Percentiles rank a stretch among this genome's conserved stretches.
Evolutionary conservation across 176 grass and related monocot genomes (phyloP).

Genomic region (Urochloa ruziziensis): DNA sequence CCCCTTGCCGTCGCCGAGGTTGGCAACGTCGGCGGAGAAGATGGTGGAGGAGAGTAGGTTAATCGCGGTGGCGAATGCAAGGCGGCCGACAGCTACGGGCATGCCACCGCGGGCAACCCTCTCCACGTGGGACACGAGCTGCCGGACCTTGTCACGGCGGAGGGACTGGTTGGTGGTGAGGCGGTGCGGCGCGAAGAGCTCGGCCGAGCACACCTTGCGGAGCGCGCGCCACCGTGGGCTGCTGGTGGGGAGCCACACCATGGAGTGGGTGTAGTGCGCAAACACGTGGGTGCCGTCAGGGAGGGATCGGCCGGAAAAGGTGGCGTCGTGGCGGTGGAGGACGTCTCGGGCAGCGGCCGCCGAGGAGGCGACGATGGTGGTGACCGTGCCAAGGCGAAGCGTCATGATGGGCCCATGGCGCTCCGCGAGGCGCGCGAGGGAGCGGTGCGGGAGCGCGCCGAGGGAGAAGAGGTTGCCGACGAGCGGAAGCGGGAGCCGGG

Average conservation of each 20-base stretch:
- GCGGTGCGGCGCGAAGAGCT: constrained; percentile 35
- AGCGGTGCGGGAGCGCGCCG: background rate
- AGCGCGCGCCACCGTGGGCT: constrained; percentile 14
- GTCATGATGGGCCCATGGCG: no score
- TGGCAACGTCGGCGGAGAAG: background rate
- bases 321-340: background rate
- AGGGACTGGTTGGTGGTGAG: constrained; percentile 15
- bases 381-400: no score
- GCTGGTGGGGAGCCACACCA: background rate
- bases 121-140: background rate
- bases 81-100: background rate
- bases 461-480: background rate
- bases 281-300: background rate
- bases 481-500: background rate
- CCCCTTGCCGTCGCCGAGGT: no score
- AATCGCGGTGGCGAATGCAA: background rate
- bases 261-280: background rate
- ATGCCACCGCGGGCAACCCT: background rate
- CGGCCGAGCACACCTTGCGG: constrained; percentile 15
- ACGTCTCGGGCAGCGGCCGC: no score
- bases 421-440: no score
- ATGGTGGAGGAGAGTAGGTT: background rate
- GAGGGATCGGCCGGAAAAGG: background rate
- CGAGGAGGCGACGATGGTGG: no score
- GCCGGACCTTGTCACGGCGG: background rate